Evolutionary conservation across 2,329 filamentous ascomycete genomes (phyloP).

Genomic region (Nannizziopsis arthrosporioides): DNA sequence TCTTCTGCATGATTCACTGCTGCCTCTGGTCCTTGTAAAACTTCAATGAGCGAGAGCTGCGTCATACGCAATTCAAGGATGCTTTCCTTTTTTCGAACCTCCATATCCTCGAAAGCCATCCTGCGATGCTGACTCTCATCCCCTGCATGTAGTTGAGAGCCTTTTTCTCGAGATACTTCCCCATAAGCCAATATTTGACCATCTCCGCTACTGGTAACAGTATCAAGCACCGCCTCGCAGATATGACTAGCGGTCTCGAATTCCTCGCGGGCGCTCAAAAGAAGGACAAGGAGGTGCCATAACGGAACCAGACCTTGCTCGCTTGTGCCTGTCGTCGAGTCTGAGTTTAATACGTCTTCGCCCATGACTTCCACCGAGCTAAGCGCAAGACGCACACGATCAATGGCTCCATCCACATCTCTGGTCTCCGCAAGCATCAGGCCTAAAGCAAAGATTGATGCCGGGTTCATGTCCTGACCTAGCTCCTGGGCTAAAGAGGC

Average conservation of each 20-base stretch:
- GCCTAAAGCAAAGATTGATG: conserved; percentile 68
- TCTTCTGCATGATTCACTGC: conserved; percentile 85
- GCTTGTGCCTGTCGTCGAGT: conserved; percentile 24
- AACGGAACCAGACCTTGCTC: conserved; percentile 56
- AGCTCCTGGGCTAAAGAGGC: conserved; percentile 59
- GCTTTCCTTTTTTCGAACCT: conserved; percentile 68
- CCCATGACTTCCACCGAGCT: conserved; percentile 33
- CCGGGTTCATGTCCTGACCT: conserved; percentile 55
- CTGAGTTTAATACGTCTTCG: conserved; percentile 20
- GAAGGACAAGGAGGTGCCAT: conserved; percentile 81
- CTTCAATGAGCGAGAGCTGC: conserved; percentile 70
- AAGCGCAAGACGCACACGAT: conserved; percentile 66
- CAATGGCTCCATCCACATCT: conserved; percentile 68
- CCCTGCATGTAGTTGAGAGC: background rate
- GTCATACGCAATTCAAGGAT: conserved; percentile 96
- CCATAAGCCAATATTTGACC: conserved; percentile 29
- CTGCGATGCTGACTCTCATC: background rate
- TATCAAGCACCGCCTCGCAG: conserved; percentile 83
- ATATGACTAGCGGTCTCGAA: conserved; percentile 67
- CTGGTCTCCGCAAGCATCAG: conserved; percentile 80
- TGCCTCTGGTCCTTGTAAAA: conserved; percentile 68
- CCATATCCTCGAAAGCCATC: conserved; percentile 58
- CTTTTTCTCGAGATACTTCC: conserved; percentile 14
- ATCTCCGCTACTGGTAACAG: conserved; percentile 56
- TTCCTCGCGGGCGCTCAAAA: conserved; percentile 78